These are phyloP conservation scores for Sporothrix pallida DNA, from an alignment of 2,329 filamentous ascomycete species.

Conservation along the genomic window DNA sequence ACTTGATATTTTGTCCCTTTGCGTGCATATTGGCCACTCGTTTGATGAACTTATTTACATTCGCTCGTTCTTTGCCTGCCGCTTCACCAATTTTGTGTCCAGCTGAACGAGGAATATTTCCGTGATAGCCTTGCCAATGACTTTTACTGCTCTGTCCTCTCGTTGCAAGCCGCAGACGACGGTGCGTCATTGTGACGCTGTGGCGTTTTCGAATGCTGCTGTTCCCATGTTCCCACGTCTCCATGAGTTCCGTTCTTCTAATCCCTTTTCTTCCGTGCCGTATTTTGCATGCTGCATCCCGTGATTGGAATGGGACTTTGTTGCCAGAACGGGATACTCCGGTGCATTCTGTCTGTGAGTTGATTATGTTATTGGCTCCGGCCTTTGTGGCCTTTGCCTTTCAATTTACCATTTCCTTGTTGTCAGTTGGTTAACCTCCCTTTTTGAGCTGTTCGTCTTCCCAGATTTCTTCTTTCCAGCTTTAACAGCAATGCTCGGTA, in stretches of 20 bases:
- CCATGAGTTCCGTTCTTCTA: too few species aligned
- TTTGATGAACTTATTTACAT: background rate
- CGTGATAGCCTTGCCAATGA: slow-evolving; percentile 5
- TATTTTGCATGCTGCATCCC: background rate
- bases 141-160: background rate
- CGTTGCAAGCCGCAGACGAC: background rate
- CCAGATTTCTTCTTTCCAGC: background rate
- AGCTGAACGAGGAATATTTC: background rate
- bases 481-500: background rate
- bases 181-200: slow-evolving; percentile 9
- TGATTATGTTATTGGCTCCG: background rate
- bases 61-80: background rate
- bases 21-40: background rate
- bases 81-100: background rate
- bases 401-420: background rate
- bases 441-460: background rate
- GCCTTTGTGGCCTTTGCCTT: background rate
- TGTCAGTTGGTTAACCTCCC: slow-evolving; percentile 1
- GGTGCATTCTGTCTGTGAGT: background rate
- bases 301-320: background rate
- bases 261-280: background rate
- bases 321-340: background rate
- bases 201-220: background rate
- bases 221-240: background rate
- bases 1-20: background rate